Base-by-base conservation (phyloP, 139 green algal genomes). In the Volvox africanus region DNA sequence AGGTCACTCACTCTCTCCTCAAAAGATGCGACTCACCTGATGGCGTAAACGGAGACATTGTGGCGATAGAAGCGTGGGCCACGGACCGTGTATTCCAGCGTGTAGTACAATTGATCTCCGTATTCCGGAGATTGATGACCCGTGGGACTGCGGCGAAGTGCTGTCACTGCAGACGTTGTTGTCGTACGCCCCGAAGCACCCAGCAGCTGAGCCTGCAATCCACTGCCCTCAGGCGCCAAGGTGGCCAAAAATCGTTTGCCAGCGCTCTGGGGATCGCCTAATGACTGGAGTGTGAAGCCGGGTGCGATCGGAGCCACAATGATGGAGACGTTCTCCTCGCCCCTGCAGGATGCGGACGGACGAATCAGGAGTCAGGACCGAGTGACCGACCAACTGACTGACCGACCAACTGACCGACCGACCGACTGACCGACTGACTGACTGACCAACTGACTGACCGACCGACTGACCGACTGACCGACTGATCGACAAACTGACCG, bases 291-390 rank as follows among this genome's bases (percentile, higher is more conserved):
- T 21, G 35, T 92, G 94, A 99, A 99, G 32, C 97, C 96, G 1
- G 91, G 30, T 6, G 88, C 65, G 80, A 99, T 97, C 69, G 97
- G 97, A 1, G 96, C 96, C 20, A 98, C 97, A 20, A 99, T 94
- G 1, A 99, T 96, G 55, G 91, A 96, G 35, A 99, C 93, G 87
- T 99, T 99, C 87, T 97, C 93, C 91, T 99, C 98, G 0, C 98
- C 98, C 26, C 93, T 97, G 93, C 2, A 76, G 26, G 44, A 3
- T 55, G 44, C 5, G 44, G 9, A 55, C 44, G 9, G 44, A 55
- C 44, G 44, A 55, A n/a, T n/a, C n/a, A n/a, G 44, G 44, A 55
- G 44, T 55, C 44, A 55, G 44, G 44, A 55, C 44, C 5, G 44
- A 55, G 5, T 9, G 44, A 55, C 44, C 5, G 44, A 55, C 44